These are phyloP conservation scores for Sisymbrium altissimum DNA, from an alignment of 345 rosid species.

Conservation along the genomic window DNA sequence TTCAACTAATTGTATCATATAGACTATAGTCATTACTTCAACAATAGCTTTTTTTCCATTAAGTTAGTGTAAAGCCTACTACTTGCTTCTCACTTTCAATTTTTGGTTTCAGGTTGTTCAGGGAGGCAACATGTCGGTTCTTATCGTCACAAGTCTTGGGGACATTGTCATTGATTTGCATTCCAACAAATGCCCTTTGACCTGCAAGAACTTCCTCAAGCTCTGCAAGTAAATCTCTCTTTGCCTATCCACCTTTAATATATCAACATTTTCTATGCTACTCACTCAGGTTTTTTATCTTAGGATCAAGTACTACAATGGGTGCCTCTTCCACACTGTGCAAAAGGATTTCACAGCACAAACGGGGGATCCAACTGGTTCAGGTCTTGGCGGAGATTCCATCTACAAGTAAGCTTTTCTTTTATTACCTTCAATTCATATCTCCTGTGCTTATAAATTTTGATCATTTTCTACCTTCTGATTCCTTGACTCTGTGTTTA, in stretches of 20 bases:
- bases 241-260: not conserved
- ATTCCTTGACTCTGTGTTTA: not conserved
- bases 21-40: too few relatives aligned
- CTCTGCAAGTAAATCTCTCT: conserved; percentile 67
- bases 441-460: too few relatives aligned
- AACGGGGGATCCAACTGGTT: conserved; percentile 89
- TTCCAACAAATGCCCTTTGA: conserved; percentile 65
- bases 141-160: conserved; percentile 77
- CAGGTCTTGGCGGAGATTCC: conserved; percentile 81
- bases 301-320: conserved; percentile 89
- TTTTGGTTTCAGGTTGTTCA: not conserved
- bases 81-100: conserved; percentile 33
- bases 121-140: conserved; percentile 60
- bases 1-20: too few relatives aligned
- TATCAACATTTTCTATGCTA: not conserved
- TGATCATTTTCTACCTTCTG: not conserved
- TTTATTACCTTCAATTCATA: not conserved
- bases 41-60: too few relatives aligned
- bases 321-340: conserved; percentile 78
- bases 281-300: not conserved
- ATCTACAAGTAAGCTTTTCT: conserved; percentile 62
- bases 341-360: conserved; percentile 88
- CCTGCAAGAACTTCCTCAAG: conserved; percentile 90
- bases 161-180: conserved; percentile 73
- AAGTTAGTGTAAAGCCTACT: not conserved